phyloP scores from a whole-genome alignment of 306 rosid species.

The Gillenia trifoliata region DNA sequence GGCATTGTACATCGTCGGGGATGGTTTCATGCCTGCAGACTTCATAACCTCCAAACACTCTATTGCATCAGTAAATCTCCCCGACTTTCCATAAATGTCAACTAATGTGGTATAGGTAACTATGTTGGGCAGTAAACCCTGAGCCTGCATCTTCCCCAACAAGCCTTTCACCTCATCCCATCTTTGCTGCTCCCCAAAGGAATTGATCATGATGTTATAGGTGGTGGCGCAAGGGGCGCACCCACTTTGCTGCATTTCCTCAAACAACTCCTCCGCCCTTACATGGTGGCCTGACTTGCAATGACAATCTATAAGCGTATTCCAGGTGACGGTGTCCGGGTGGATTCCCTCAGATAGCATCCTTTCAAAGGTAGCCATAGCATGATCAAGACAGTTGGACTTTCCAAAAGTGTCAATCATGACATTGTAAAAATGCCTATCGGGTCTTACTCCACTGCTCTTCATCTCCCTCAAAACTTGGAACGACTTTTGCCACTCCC shows the following conservation, averaged over 20 bases:
- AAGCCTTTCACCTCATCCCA: conserved; percentile 70
- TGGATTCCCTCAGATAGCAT: conserved; percentile 72
- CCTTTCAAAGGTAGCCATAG: conserved; percentile 62
- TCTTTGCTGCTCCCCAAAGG: conserved; percentile 70
- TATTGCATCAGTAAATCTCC: conserved; percentile 73
- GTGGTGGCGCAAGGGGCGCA: conserved; percentile 62
- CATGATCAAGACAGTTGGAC: conserved; percentile 78
- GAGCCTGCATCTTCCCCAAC: conserved; percentile 74
- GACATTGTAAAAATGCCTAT: conserved; percentile 86
- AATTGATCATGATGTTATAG: conserved; percentile 77
- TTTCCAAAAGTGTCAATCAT: conserved; percentile 94
- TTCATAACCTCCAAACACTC: conserved; percentile 82
- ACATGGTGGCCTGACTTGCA: conserved; percentile 59
- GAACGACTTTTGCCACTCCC: conserved; percentile 92
- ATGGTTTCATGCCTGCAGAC: conserved; percentile 73
- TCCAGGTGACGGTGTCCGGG: conserved; percentile 85
- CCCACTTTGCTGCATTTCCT: conserved; percentile 78
- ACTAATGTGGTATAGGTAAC: conserved; percentile 82
- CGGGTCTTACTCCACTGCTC: conserved; percentile 66
- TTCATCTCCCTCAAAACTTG: conserved; percentile 88
- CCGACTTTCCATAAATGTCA: conserved; percentile 75
- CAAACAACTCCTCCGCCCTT: conserved; percentile 68
- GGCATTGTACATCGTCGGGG: conserved; percentile 87
- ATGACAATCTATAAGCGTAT: conserved; percentile 75
- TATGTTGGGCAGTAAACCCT: conserved; percentile 75